These are phyloP conservation scores for Chlamydomonas eustigma DNA, from an alignment of 139 green algal genomes.

Conservation along the genomic window DNA sequence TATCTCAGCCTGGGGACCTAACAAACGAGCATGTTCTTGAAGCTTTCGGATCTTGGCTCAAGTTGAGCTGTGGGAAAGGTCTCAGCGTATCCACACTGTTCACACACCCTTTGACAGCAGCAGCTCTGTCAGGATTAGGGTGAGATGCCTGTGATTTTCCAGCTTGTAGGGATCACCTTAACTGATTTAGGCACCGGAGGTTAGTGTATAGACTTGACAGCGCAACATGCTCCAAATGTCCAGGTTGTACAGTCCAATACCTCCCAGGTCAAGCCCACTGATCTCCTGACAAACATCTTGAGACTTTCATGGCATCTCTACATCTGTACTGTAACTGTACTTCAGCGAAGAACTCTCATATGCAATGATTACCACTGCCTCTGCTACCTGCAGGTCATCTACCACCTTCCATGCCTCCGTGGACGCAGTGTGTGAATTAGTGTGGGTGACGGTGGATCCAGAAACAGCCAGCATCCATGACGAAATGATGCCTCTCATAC, in stretches of 20 bases:
- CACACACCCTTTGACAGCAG: constrained; percentile 11
- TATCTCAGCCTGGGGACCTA: background rate
- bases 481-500: constrained; percentile 62
- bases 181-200: no score
- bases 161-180: no score
- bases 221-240: no score
- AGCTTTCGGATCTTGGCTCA: constrained; percentile 77
- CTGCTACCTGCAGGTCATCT: background rate
- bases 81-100: constrained; percentile 21
- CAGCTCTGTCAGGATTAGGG: background rate
- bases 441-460: constrained; percentile 53
- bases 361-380: background rate
- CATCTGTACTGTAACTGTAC: no score
- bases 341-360: no score
- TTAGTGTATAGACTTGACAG: no score
- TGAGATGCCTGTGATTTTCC: no score
- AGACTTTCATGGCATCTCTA: no score
- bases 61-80: constrained; percentile 42
- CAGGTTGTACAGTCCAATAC: no score
- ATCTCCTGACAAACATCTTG: no score
- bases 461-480: constrained; percentile 17
- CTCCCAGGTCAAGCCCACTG: no score
- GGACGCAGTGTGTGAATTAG: constrained; percentile 73
- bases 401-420: constrained; percentile 74
- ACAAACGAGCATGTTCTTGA: constrained; percentile 41